Evolutionary conservation across 23 red algal genomes (phyloP).

Genomic region (Pyropia yezoensis): DNA sequence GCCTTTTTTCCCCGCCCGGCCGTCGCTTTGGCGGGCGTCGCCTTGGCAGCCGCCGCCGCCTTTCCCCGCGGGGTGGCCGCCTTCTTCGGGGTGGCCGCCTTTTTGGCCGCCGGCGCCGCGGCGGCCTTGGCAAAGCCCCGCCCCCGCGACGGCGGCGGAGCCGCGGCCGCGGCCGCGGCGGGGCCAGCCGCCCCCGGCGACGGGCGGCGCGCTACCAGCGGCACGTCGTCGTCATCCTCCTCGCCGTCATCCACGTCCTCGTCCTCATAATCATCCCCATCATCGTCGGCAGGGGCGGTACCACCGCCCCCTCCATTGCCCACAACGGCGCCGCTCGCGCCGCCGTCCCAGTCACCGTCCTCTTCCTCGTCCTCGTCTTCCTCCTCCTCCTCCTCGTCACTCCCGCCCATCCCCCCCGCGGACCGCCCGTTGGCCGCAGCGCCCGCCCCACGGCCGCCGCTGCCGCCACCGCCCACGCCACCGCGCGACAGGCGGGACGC

Average conservation of each 20-base stretch:
- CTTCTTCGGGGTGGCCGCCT: background rate
- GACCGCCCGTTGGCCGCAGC: too few relatives aligned
- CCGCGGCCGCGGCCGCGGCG: background rate
- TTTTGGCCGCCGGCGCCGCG: slow-evolving; percentile 6
- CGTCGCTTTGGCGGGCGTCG: background rate
- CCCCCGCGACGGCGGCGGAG: background rate
- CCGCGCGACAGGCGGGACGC: too few relatives aligned
- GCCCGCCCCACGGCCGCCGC: too few relatives aligned
- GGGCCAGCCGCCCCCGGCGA: background rate
- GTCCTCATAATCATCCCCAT: slow-evolving; percentile 13
- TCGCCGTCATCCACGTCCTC: slow-evolving; percentile 21
- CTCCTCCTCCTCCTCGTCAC: slow-evolving; percentile 18
- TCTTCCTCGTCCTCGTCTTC: slow-evolving; percentile 14
- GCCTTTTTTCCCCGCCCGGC: slow-evolving; percentile 6
- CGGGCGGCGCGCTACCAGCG: background rate
- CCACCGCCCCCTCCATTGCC: slow-evolving; percentile 8
- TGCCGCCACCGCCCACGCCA: too few relatives aligned
- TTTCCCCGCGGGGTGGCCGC: background rate
- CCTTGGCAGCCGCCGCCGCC: slow-evolving; percentile 1
- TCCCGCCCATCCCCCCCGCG: background rate
- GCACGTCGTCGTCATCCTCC: slow-evolving; percentile 17
- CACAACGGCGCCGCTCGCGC: background rate
- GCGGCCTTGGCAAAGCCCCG: slow-evolving; percentile 2
- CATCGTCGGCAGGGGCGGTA: background rate
- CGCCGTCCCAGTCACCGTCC: slow-evolving; percentile 19